Evolutionary conservation across 345 rosid genomes (phyloP), one percentile per base, ranked within the genome.

Genomic region (Bruguiera parviflora): DNA sequence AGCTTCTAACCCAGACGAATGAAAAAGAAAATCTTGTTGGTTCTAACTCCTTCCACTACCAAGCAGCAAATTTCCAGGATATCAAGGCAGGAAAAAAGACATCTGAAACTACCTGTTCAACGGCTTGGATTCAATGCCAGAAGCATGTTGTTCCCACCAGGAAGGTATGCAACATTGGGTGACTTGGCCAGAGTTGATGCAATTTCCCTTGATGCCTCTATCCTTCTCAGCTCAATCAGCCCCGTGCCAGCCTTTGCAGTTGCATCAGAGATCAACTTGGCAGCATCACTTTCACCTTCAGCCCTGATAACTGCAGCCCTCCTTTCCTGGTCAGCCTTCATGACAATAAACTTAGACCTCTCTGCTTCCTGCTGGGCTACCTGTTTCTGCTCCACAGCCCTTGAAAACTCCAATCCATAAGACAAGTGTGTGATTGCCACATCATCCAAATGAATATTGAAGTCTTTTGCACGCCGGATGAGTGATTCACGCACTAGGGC

Each of bases 321-420:
- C 81, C 97, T 92, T 85, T 96, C 99, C 77, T 92, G 99, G 70
- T 96, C 99, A 75, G 99, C 98, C 71, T 92, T 96, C 88, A 83
- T 83, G 80, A 96, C 99, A 24, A 96, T 85, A 67, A 92, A 96
- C 75, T 88, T 96, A 0, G 98, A 96, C 78, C 99, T 79, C 78
- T 92, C 99, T 0, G 99, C 99, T 76, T 96, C 99, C 84, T 92
- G 99, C 74, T 96, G 99, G 0, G 99, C 99, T 33, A 96, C 99
- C 82, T 96, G 99, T 79, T 96, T 96, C 74, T 87, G 91, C 86
- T 96, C 98, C 7, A 92, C 99, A 0, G 99, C 98, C 80, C 85
- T 89, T 0, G 98, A 96, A 83, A 96, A 96, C 79, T 96, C 99
- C 0, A 78, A 62, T 43, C 99, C 96, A 64, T 96, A 96, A 0